Evolutionary conservation across 2,329 filamentous ascomycete species (phyloP).

Genomic region (Ascocoryne sarcoides): DNA sequence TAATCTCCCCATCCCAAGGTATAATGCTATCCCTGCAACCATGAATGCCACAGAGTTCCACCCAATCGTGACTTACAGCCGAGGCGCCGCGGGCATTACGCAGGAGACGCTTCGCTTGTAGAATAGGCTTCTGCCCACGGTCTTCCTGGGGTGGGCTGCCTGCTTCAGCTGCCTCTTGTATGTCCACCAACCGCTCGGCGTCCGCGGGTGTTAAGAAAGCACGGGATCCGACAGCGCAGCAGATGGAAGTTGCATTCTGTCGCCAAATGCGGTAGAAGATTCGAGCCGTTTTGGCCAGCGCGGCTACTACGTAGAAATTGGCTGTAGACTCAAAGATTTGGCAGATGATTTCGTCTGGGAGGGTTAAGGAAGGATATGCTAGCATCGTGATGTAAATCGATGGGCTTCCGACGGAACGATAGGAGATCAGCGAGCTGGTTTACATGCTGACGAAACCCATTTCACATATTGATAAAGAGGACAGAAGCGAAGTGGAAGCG

Average conservation of each 20-base stretch:
- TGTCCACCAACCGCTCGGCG: background rate
- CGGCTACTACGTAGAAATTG: background rate
- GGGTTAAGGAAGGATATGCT: too few relatives aligned
- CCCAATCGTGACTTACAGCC: background rate
- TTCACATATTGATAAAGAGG: too few relatives aligned
- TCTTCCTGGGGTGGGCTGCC: background rate
- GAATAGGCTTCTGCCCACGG: background rate
- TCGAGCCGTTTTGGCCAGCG: background rate
- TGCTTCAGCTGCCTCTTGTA: background rate
- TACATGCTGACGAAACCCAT: too few relatives aligned
- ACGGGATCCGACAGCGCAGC: background rate
- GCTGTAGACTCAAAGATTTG: too few relatives aligned
- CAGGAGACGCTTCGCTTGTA: background rate
- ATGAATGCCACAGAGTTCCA: too few relatives aligned
- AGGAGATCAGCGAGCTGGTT: too few relatives aligned
- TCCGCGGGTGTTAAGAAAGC: background rate
- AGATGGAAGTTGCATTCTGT: background rate
- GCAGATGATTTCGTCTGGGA: too few relatives aligned
- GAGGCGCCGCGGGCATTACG: background rate
- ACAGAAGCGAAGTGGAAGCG: too few relatives aligned
- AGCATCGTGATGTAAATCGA: too few relatives aligned
- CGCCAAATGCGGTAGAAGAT: background rate
- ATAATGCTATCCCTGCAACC: too few relatives aligned
- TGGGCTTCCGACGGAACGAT: too few relatives aligned
- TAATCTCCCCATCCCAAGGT: too few relatives aligned